Base-by-base conservation (phyloP, 75 land plant species). In the Picea sitchensis region DNA sequence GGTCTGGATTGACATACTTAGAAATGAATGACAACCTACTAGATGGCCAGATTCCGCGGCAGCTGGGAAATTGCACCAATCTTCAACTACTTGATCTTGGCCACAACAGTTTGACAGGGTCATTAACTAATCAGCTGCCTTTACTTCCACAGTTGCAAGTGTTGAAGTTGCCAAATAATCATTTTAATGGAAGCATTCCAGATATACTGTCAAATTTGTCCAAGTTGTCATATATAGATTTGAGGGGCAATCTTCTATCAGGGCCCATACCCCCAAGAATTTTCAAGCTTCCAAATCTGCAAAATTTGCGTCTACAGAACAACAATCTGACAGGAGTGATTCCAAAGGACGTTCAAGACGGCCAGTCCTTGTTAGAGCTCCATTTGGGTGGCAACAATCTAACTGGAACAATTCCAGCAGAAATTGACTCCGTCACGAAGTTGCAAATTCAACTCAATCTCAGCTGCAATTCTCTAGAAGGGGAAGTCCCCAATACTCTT, bases 371-470 rank as follows among this genome's bases (percentile, higher is more conserved):
- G 34, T 31, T 73, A 23, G 85, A 80, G 73, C 83, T 92, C 12
- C 87, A 88, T 54, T 81, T 90, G 6, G 87, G 89, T 15, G 59
- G 61, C 62, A 92, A 92, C 65, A 57, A 76, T 26, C 79, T 92
- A 4, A 73, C 17, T 36, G 90, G 89, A 7, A 56, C 18, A 14
- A 85, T 90, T 73, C 92, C 92, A 32, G 0, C 1, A 1, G 80
- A 78, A 83, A 84, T 86, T 5, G 14, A 64, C 0, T 80, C 31
- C 31, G 5, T 58, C 15, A 0, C 3, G n/a, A 31, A n/a, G 17
- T 61, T 90, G 56, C 58, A 84, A 61, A 85, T 77, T 63, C 73
- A 79, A 47, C 73, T 90, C 13, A 83, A 90, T 69, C 89, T 87
- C 77, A 90, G 91, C 61, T 17, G 23, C 71, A 91, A 91, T 61